Evolutionary conservation across 331 rosid species (phyloP).

Genomic region (Erythrophleum ivorense): DNA sequence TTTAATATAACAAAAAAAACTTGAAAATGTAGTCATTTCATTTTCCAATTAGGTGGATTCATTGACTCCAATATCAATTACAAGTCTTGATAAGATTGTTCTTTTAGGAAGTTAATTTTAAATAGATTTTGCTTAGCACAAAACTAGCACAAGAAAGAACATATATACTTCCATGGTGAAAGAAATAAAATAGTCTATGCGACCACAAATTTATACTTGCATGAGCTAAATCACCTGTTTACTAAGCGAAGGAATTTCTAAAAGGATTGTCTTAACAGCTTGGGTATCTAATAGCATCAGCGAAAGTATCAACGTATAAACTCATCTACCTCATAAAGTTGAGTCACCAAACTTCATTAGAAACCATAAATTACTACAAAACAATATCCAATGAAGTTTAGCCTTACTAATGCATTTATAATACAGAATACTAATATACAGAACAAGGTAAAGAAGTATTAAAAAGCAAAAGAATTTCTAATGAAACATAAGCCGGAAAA

Average conservation of each 20-base stretch:
- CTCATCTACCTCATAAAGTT: conserved; percentile 24
- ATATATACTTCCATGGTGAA: conserved; percentile 10
- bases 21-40: neutral
- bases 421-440: neutral
- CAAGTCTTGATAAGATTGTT: neutral
- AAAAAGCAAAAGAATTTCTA: neutral
- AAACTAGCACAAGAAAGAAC: conserved; percentile 9
- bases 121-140: conserved; percentile 22
- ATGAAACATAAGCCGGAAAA: neutral
- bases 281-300: conserved; percentile 98
- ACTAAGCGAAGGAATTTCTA: conserved; percentile 97
- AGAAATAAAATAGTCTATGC: conserved; percentile 12
- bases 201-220: conserved; percentile 19
- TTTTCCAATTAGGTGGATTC: conserved; percentile 27
- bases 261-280: conserved; percentile 96
- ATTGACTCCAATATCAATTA: neutral
- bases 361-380: conserved; percentile 15
- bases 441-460: neutral
- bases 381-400: conserved; percentile 12
- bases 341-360: conserved; percentile 3
- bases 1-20: neutral
- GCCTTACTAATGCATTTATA: neutral
- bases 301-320: conserved; percentile 42
- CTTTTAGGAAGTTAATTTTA: neutral
- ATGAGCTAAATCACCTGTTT: conserved; percentile 72